Evolutionary conservation across 176 grass and related monocot genomes (phyloP).

Genomic region (Bromus sterilis): DNA sequence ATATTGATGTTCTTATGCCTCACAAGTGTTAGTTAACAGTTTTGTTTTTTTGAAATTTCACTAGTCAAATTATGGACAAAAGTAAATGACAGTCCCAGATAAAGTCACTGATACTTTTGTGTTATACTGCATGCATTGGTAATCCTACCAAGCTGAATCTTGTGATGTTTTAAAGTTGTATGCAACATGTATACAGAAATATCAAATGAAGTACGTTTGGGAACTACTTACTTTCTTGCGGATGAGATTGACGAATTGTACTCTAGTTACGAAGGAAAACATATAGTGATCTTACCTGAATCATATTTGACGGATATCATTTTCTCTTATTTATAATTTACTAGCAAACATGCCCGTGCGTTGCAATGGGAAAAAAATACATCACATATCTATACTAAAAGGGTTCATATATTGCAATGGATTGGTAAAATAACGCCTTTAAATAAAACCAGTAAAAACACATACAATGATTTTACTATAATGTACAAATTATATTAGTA

Average conservation of each 20-base stretch:
- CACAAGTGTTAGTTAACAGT: not conserved
- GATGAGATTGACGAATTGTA: not conserved
- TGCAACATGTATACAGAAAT: not conserved
- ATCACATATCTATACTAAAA: too few relatives aligned
- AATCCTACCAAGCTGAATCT: not conserved
- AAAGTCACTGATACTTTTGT: not conserved
- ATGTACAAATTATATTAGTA: too few relatives aligned
- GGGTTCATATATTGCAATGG: too few relatives aligned
- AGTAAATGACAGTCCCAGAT: not conserved
- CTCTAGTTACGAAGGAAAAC: not conserved
- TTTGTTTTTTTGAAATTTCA: not conserved
- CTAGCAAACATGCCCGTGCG: too few relatives aligned
- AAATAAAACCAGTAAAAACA: too few relatives aligned
- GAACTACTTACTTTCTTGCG: not conserved
- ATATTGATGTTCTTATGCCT: constrained; percentile 3
- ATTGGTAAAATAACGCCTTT: too few relatives aligned
- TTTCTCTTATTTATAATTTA: constrained; percentile 2
- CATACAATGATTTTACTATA: too few relatives aligned
- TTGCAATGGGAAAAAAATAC: too few relatives aligned
- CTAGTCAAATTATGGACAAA: not conserved
- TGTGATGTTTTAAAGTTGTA: not conserved
- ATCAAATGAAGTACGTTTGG: not conserved
- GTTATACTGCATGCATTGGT: not conserved
- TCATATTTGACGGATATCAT: not conserved
- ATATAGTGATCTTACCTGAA: not conserved